Base-by-base conservation (phyloP, 768 basidiomycete genomes). In the Lactifluus piperatus region DNA sequence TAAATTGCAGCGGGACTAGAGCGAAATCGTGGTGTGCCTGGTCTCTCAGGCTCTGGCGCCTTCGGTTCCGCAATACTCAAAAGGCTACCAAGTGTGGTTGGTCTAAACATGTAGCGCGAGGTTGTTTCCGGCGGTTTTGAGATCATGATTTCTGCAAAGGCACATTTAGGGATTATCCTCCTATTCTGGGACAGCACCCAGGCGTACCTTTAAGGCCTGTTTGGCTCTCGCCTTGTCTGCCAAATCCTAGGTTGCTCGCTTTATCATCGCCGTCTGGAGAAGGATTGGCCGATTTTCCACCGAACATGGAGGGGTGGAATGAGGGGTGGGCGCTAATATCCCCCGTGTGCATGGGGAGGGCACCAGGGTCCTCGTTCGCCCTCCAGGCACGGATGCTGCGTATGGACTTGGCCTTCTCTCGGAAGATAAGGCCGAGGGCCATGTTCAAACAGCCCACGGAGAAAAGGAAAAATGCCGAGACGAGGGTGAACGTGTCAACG, bases 381-480 rank as follows among this genome's bases (percentile, higher is more conserved):
- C 82, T 78, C 88, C 86, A 89, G 24, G 80, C 74, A 24, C 78
- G 79, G 68, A 91, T 75, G 20, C 82, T 84, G 47, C 88, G 84
- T 65, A 80, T 82, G 63, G 73, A 65, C 71, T 86, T 90, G 62
- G 79, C 84, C 1, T 70, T 70, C 64, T 83, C 80, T 62, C 86
- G 83, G 81, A 88, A 91, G 71, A 90, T 77, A 69, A 92, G 81
- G 32, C 89, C 88, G 65, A 86, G 79, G 48, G 91, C 70, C 63
- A 93, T 86, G 76, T 94, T 91, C 68, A 88, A 70, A 70, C 88
- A 91, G 5, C 88, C 91, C 53, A 93, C 67, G 59, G 87, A 80
- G 71, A 93, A 93, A 64, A 92, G 76, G 74, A 93, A 81, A 78
- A 90, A 92, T 32, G 88, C 89, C 2, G 88, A 76, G 60, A 90